Evolutionary conservation across 2,329 filamentous ascomycete genomes (phyloP), one percentile per base, ranked within the genome.

Genomic region (Pleoardoris graminearum): DNA sequence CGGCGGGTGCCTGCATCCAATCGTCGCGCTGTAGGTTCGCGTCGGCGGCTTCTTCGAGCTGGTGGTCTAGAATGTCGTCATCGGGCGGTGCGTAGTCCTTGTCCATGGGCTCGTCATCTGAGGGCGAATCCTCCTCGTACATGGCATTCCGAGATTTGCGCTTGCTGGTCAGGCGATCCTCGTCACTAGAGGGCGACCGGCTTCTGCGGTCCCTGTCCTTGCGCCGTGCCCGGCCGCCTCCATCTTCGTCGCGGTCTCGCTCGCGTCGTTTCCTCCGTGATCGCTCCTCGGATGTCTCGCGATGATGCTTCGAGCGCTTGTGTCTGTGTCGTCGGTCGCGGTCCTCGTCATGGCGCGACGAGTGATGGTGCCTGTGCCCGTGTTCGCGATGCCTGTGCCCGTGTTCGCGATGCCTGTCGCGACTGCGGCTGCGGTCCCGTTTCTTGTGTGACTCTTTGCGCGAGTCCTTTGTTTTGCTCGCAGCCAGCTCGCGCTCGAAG

Each of bases 1-100:
- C 85, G 0, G 89, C 90, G 0, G 93, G 91, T 0, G 88, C 88
- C 54, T 91, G 87, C 94, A 99, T 99, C 92, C 95, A 99, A 0
- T 88, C 84, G 72, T 97, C 94, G 58, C 95, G 85, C 60, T 86
- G 82, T 27, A 86, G 65, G 1, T 74, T 53, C 67, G 72, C 60
- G 56, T 63, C 57, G 16, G 67, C 66, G 17, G 71, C 60, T 48
- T 74, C 66, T 48, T 75, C 69, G 12, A 76, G 66, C 53, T 74
- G 69, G 29, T 74, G 66, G 48, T 79, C 77, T n/a, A 78, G 59
- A 5, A 72, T 67, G n/a, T 76, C 70, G 37, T 78, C 75, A n/a
- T 70, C 66, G 12, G 76, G 70, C 7, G 74, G 73, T 49, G 65
- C 71, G 36, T 66, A 76, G 62, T 75, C 79, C 63, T 75, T 82